Evolutionary conservation across 495 filamentous ascomycete genomes (phyloP).

Genomic region (Penicillium pancosmium): DNA sequence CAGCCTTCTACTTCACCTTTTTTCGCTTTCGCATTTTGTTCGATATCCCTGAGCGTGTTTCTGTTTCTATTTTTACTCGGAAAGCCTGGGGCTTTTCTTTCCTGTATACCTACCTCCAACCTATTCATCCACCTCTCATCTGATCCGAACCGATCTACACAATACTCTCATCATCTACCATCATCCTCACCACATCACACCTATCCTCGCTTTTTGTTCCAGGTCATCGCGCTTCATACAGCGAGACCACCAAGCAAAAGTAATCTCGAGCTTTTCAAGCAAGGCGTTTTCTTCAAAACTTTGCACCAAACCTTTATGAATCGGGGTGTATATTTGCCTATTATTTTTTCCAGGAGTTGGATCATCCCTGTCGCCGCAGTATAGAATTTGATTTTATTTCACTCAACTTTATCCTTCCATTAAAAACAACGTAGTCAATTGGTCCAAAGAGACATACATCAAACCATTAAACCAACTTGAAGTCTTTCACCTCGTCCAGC

Average conservation of each 20-base stretch:
- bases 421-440: not conserved
- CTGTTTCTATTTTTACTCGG: constrained; percentile 10
- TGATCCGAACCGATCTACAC: not conserved
- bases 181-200: not conserved
- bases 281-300: not conserved
- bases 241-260: not conserved
- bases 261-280: not conserved
- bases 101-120: constrained; percentile 1
- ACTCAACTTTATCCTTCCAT: not conserved
- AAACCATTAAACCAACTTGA: too few relatives aligned
- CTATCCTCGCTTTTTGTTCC: not conserved
- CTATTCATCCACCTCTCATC: not conserved
- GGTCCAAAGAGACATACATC: too few relatives aligned
- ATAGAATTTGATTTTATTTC: not conserved
- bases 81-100: constrained; percentile 34
- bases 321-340: not conserved
- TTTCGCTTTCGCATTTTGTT: constrained; percentile 19
- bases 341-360: not conserved
- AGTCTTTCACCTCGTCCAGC: too few relatives aligned
- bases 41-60: constrained; percentile 39
- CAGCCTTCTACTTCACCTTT: constrained; percentile 8
- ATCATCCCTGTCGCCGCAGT: not conserved
- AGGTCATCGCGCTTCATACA: not conserved
- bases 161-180: not conserved
- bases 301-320: not conserved